Conservation (phyloP, 768 basidiomycete genomes). For the Suillus hirtellus region DNA sequence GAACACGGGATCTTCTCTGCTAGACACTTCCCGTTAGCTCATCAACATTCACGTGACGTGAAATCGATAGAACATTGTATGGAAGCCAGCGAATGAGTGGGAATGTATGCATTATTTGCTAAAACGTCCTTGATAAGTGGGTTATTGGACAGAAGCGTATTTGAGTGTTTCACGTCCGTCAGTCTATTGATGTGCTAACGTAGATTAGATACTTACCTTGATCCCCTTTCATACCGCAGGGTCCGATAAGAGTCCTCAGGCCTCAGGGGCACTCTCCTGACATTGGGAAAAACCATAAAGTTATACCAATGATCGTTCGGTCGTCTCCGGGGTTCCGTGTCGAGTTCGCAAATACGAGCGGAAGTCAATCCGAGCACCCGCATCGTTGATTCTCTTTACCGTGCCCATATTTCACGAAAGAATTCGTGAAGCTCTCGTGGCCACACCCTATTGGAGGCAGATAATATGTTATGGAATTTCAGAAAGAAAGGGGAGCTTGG, state of each 20-base stretch:
- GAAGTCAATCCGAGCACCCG: background rate
- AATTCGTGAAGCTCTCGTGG: background rate
- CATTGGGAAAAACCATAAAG: background rate
- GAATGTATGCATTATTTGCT: background rate
- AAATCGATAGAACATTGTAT: background rate
- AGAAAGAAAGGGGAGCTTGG: background rate
- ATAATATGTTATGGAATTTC: background rate
- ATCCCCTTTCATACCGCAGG: background rate
- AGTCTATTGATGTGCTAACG: background rate
- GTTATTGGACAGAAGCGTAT: background rate
- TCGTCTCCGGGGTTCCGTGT: conserved; percentile 1
- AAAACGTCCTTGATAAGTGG: background rate
- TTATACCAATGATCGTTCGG: background rate
- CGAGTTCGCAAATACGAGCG: background rate
- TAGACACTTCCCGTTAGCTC: background rate
- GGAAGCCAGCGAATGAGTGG: background rate
- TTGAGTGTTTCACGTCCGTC: background rate
- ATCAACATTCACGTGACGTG: background rate
- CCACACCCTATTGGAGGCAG: background rate
- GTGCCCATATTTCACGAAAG: background rate
- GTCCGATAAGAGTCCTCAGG: background rate
- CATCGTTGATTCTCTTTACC: background rate
- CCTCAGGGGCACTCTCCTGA: background rate
- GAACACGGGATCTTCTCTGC: background rate
- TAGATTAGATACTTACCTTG: background rate